Evolutionary conservation across 2,329 filamentous ascomycete species (phyloP), one percentile per base, ranked within the genome.

Genomic region (Rhynchosporium graminicola): DNA sequence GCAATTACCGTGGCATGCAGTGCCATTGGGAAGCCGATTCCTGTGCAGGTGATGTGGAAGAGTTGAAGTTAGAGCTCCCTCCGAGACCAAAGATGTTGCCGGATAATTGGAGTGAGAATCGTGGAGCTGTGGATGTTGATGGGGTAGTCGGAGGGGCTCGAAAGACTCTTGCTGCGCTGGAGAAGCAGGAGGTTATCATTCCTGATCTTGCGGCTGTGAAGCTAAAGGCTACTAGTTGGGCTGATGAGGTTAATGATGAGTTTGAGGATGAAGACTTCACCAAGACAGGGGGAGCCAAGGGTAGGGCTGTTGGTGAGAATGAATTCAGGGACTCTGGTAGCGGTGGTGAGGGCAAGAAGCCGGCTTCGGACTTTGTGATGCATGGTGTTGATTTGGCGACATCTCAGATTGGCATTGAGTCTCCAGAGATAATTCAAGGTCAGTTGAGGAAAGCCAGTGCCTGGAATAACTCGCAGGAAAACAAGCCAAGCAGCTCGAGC

Each of bases 221-320:
- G 4, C 31, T 69, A 13, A 58, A 57, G 52, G 47, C 60, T 15
- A 45, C 61, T 29, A 63, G 54, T 46, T 70, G 70, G 69, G 70
- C 68, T 0, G 70, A 72, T 61, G 70, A 72, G 40, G 64, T 65
- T 48, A 65, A 65, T 26, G 64, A 59, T 13, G 66, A 64, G 43
- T 26, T 59, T 26, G 48, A 52, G 15, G 57, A 52, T 26, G 31
- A 33, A 8, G 50, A 31, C 29, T 43, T 52, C 26, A 36, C 51
- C 3, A 50, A 36, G 29, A n/a, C 42, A 7, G 38, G 33, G 1
- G n/a, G 56, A 15, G 6, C 26, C 6, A 28, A 46, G 29, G 13
- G 40, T 13, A 29, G 36, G n/a, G 43, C 45, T 4, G 48, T 45
- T 20, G 20, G 48, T 28, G 10, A 15, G 20, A 10, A 9, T 40